These are phyloP conservation scores for Synura sp. DNA, from an alignment of 352 stramenopile genomes.

Conservation along the genomic window DNA sequence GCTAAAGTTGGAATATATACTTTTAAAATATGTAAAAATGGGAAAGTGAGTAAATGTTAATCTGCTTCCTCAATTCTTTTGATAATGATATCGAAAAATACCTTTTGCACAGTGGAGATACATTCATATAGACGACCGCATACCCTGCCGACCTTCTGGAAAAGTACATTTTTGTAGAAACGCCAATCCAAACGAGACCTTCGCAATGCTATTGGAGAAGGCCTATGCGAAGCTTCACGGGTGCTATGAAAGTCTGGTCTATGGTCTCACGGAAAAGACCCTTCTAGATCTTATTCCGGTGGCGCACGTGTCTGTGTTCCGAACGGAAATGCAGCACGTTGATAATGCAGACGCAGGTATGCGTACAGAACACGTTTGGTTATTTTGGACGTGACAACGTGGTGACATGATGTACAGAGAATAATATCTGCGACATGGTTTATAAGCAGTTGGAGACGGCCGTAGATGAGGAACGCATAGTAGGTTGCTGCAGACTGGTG, in stretches of 20 bases:
- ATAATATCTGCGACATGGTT: conserved; percentile 30
- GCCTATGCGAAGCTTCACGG: conserved; percentile 58
- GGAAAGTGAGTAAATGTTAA: conserved; percentile 12
- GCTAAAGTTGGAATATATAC: conserved; percentile 52
- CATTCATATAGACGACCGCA: conserved; percentile 55
- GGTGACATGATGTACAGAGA: no score
- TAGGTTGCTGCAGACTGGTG: conserved; percentile 36
- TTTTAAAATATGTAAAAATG: conserved; percentile 56
- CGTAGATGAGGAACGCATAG: not conserved
- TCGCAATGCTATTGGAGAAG: conserved; percentile 55
- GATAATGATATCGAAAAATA: no score
- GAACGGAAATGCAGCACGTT: no score
- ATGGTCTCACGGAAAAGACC: conserved; percentile 49
- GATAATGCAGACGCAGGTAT: no score
- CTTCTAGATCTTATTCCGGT: conserved; percentile 51
- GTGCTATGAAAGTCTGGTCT: conserved; percentile 54
- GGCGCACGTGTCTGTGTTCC: not conserved
- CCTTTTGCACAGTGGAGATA: conserved; percentile 50
- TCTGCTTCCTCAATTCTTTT: no score
- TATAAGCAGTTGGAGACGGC: conserved; percentile 40
- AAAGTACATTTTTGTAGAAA: conserved; percentile 48
- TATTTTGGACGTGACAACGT: no score
- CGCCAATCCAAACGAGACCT: conserved; percentile 52
- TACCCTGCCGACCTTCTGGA: conserved; percentile 51
- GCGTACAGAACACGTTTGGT: no score